These are phyloP conservation scores for Acarospora socialis DNA, from an alignment of 2,329 filamentous ascomycete genomes.

Conservation along the genomic window DNA sequence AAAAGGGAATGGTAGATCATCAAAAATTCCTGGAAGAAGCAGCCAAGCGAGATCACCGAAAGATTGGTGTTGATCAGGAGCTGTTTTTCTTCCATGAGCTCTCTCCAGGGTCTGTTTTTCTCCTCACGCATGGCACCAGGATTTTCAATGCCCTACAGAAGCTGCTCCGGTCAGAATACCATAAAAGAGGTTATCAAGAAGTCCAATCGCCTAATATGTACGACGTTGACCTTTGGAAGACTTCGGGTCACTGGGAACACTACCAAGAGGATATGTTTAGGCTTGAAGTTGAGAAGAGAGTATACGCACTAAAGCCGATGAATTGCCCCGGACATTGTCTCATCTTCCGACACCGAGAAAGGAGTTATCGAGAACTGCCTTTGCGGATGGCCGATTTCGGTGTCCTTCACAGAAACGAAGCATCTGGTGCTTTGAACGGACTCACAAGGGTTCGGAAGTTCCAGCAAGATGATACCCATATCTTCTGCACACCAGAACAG, in stretches of 20 bases:
- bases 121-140: slow-evolving; percentile 79
- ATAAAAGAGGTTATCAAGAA: slow-evolving; percentile 84
- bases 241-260: slow-evolving; percentile 84
- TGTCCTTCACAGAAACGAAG: slow-evolving; percentile 87
- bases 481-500: slow-evolving; percentile 81
- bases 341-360: slow-evolving; percentile 69
- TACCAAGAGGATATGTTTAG: slow-evolving; percentile 95
- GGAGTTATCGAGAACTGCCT: slow-evolving; percentile 80
- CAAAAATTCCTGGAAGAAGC: slow-evolving; percentile 93
- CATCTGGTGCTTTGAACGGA: slow-evolving; percentile 79
- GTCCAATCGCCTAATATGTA: slow-evolving; percentile 96
- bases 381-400: slow-evolving; percentile 92
- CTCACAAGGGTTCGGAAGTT: slow-evolving; percentile 87
- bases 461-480: slow-evolving; percentile 91
- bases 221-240: slow-evolving; percentile 86
- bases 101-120: slow-evolving; percentile 88
- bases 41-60: slow-evolving; percentile 90
- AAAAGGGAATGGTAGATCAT: slow-evolving; percentile 86
- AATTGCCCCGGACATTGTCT: slow-evolving; percentile 93
- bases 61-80: slow-evolving; percentile 89
- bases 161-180: slow-evolving; percentile 77
- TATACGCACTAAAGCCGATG: slow-evolving; percentile 87
- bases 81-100: slow-evolving; percentile 93
- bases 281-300: slow-evolving; percentile 67
- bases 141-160: slow-evolving; percentile 82